These are phyloP conservation scores for Suillus alpinus DNA, from an alignment of 768 basidiomycete genomes.

Conservation along the genomic window DNA sequence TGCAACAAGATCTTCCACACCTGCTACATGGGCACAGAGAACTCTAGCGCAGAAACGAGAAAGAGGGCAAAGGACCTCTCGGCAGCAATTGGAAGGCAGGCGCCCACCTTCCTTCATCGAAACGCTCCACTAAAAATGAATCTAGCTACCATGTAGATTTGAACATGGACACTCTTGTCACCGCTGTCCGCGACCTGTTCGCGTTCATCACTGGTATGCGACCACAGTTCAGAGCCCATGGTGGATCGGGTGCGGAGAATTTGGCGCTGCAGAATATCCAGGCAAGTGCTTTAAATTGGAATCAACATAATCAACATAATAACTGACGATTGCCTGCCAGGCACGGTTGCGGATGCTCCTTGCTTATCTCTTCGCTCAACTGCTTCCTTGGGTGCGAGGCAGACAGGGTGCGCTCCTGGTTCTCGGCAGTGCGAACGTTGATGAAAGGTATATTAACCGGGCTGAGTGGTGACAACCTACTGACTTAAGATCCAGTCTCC, in stretches of 20 bases:
- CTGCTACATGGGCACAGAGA: conserved; percentile 99
- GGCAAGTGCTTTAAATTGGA: conserved; percentile 32
- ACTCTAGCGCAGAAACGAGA: conserved; percentile 86
- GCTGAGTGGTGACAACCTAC: background rate
- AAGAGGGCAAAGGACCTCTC: conserved; percentile 83
- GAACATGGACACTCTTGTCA: conserved; percentile 93
- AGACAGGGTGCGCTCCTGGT: conserved; percentile 84
- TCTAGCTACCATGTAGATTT: conserved; percentile 88
- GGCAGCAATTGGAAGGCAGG: conserved; percentile 85
- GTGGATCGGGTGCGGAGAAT: conserved; percentile 86
- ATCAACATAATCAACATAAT: background rate
- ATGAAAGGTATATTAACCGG: conserved; percentile 71
- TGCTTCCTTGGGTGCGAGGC: conserved; percentile 89
- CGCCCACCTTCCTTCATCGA: background rate
- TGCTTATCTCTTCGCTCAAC: conserved; percentile 91
- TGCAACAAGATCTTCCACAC: conserved; percentile 89
- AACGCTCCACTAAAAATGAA: background rate
- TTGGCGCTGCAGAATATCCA: conserved; percentile 98
- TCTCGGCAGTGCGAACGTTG: conserved; percentile 97
- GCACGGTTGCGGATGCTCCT: conserved; percentile 94
- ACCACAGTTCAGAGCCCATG: conserved; percentile 81
- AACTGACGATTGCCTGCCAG: conserved; percentile 33
- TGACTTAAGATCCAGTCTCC: conserved; percentile 50
- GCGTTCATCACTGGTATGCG: conserved; percentile 70
- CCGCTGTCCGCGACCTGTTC: conserved; percentile 82